Evolutionary conservation across 2,329 filamentous ascomycete genomes (phyloP), one percentile per base, ranked within the genome.

Genomic region (Phialocephala subalpina): DNA sequence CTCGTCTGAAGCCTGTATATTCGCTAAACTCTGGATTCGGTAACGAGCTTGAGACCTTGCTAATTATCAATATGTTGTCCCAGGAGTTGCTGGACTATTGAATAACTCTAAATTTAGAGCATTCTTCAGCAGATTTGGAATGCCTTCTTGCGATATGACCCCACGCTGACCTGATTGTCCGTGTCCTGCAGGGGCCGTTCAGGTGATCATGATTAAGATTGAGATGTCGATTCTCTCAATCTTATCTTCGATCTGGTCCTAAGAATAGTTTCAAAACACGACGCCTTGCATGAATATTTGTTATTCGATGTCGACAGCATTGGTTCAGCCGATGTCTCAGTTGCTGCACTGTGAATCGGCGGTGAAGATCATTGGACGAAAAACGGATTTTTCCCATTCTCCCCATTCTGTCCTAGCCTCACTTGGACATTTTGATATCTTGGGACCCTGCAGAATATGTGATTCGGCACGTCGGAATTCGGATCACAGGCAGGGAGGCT

Each of bases 321-420:
- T 20, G 55, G 55, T 57, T 57, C 55, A 57, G 55, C 55, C 55
- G 55, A 57, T 57, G 55, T 57, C 55, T 57, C 55, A 57, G 29
- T 57, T 57, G 49, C 49, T 53, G 49, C 49, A 53, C 29, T 38
- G 55, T 36, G 35, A 40, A 57, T 57, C 20, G 14, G 29, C 55
- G 55, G 55, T 57, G 29, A 57, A 57, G 55, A 27, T 57, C 25
- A 57, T 57, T 57, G 55, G 55, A 14, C 38, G 55, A 40, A 22
- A 22, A 36, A 29, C 33, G 33, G 33, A 27, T 35, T 57, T 57
- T 27, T 20, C 29, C 35, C 55, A 57, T 40, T 35, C 55, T 38
- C 55, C 55, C 55, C 35, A 25, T 36, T 57, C 16, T 22, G 33
- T 38, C 20, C 35, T 57, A 57, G 55, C 33, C 33, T 57, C 9